These are phyloP conservation scores for Lecanosticta acicola DNA, from an alignment of 2,329 filamentous ascomycete species.

Conservation along the genomic window DNA sequence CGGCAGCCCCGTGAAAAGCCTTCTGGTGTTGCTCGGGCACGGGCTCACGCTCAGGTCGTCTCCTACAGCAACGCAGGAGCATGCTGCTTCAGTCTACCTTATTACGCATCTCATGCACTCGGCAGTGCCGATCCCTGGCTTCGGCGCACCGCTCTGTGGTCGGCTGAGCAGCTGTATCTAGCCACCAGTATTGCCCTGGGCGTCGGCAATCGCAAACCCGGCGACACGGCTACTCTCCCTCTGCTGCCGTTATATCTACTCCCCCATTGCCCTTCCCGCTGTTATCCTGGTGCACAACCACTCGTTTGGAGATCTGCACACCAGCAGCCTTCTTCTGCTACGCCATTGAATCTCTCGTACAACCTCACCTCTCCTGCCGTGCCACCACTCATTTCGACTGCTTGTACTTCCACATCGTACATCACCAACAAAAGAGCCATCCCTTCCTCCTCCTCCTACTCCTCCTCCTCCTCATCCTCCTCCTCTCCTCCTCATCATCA, in stretches of 20 bases:
- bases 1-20: no score
- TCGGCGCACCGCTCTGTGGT: not conserved
- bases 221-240: not conserved
- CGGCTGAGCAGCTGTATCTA: not conserved
- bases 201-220: not conserved
- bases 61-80: no score
- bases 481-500: no score
- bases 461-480: no score
- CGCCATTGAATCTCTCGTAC: not conserved
- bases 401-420: not conserved
- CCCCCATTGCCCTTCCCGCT: not conserved
- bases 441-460: no score
- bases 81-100: no score
- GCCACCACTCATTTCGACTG: not conserved
- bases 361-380: slow-evolving; percentile 1
- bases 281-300: no score
- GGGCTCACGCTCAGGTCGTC: no score
- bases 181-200: not conserved
- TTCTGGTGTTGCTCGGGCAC: no score
- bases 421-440: not conserved
- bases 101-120: not conserved
- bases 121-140: not conserved
- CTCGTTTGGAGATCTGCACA: slow-evolving; percentile 2
- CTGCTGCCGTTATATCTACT: not conserved
- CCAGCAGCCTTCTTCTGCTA: not conserved